These are phyloP conservation scores for Agaricus subrufescens DNA, from an alignment of 768 basidiomycete genomes.

Conservation along the genomic window DNA sequence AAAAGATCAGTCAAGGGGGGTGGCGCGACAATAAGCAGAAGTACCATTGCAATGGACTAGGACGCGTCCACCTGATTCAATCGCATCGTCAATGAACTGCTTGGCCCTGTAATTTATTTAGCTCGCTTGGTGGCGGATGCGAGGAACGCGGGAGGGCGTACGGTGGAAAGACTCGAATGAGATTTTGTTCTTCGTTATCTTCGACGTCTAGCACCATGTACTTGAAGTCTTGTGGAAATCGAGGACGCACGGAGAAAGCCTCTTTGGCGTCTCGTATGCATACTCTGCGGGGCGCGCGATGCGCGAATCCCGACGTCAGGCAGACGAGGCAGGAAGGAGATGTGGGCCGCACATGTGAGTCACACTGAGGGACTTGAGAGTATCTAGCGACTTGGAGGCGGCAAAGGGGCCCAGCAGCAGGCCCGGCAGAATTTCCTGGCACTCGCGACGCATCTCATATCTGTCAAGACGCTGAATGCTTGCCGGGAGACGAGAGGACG, in stretches of 20 bases:
- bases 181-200: constrained; percentile 92
- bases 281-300: constrained; percentile 42
- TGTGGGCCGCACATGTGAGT: constrained; percentile 68
- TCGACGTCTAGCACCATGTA: constrained; percentile 85
- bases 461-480: constrained; percentile 27
- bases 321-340: constrained; percentile 5
- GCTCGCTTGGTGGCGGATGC: neutral
- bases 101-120: constrained; percentile 55
- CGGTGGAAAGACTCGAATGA: constrained; percentile 88
- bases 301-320: neutral
- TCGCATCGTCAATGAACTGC: constrained; percentile 67
- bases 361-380: constrained; percentile 58
- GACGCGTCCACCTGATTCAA: constrained; percentile 61
- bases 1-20: neutral
- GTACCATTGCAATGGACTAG: constrained; percentile 88
- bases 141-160: constrained; percentile 26
- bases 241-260: constrained; percentile 83
- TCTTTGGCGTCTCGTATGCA: constrained; percentile 89
- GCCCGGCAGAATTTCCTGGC: constrained; percentile 84
- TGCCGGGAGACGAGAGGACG: neutral
- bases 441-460: constrained; percentile 95
- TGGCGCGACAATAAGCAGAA: constrained; percentile 14
- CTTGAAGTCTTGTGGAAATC: constrained; percentile 73
- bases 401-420: constrained; percentile 85
- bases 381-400: constrained; percentile 77